Evolutionary conservation across 768 basidiomycete species (phyloP).

Genomic region (Suillus clintonianus): DNA sequence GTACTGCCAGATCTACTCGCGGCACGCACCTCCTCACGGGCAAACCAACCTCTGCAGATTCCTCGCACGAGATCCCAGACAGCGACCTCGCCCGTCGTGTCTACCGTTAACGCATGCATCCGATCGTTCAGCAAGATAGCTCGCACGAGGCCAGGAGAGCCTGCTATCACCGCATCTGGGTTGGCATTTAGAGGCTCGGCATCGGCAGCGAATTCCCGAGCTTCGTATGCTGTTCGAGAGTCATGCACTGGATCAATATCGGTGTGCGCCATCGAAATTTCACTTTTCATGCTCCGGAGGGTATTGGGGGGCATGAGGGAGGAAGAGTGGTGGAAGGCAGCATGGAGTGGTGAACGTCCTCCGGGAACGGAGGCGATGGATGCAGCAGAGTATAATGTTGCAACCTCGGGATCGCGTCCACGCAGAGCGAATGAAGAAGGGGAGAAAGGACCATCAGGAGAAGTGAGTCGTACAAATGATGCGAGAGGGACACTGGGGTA

Average conservation of each 20-base stretch:
- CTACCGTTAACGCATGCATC: conserved; percentile 87
- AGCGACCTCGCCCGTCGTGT: conserved; percentile 84
- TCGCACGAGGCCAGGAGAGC: conserved; percentile 81
- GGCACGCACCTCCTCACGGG: conserved; percentile 62
- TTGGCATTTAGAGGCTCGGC: conserved; percentile 55
- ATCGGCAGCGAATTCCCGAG: conserved; percentile 79
- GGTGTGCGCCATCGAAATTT: conserved; percentile 18
- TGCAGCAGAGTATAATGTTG: conserved; percentile 85
- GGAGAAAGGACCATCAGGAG: conserved; percentile 63
- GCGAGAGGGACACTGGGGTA: conserved; percentile 70
- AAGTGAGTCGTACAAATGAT: conserved; percentile 67
- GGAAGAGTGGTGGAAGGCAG: conserved; percentile 34
- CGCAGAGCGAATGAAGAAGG: conserved; percentile 35
- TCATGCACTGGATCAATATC: conserved; percentile 36
- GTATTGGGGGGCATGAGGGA: conserved; percentile 28
- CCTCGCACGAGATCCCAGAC: conserved; percentile 92
- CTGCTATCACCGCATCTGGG: conserved; percentile 74
- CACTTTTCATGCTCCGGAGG: conserved; percentile 19
- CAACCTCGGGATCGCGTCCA: conserved; percentile 73
- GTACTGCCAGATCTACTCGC: conserved; percentile 53
- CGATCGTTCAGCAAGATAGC: conserved; percentile 84
- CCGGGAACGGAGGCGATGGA: conserved; percentile 71
- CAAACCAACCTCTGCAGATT: conserved; percentile 71
- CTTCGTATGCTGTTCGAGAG: conserved; percentile 56
- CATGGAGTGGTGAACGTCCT: conserved; percentile 37